phyloP scores from a whole-genome alignment of 73 alveolate species.

The Stentor coeruleus region DNA sequence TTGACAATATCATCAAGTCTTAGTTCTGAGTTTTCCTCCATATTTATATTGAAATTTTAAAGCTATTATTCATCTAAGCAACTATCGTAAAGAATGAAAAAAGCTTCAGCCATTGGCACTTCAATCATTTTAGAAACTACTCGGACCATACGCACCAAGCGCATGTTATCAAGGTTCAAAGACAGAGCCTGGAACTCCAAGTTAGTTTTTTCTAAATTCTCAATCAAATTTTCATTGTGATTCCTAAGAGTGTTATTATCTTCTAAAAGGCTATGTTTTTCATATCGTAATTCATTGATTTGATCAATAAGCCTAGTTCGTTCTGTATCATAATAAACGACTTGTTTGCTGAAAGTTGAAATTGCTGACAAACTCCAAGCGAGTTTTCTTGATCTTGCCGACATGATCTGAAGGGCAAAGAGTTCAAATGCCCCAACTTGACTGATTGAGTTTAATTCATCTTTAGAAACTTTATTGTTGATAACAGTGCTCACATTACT shows the following conservation, averaged over 20 bases:
- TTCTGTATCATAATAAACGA: not conserved
- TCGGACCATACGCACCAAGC: slow-evolving; percentile 22
- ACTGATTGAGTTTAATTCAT: not conserved
- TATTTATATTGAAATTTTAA: not conserved
- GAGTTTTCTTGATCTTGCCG: not conserved
- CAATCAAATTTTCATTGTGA: slow-evolving; percentile 20
- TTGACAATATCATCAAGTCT: slow-evolving; percentile 21
- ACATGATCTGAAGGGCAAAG: not conserved
- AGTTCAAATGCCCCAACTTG: slow-evolving; percentile 8
- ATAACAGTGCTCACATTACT: not conserved
- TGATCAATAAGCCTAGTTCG: slow-evolving; percentile 10
- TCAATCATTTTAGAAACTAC: slow-evolving; percentile 23
- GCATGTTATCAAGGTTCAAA: slow-evolving; percentile 14
- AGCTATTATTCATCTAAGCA: not conserved
- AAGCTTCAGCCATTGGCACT: slow-evolving; percentile 16
- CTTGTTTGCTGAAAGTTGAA: not conserved
- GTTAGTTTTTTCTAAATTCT: not conserved
- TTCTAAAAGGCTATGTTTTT: slow-evolving; percentile 17
- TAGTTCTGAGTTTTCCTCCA: slow-evolving; percentile 15
- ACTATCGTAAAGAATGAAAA: not conserved
- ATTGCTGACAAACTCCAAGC: not conserved
- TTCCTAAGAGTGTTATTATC: slow-evolving; percentile 9
- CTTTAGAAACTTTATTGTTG: not conserved
- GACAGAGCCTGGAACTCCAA: slow-evolving; percentile 6
- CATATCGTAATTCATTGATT: slow-evolving; percentile 11